Evolutionary conservation across 1,284 basidiomycete species (phyloP).

Genomic region (Boletus subluridellus): DNA sequence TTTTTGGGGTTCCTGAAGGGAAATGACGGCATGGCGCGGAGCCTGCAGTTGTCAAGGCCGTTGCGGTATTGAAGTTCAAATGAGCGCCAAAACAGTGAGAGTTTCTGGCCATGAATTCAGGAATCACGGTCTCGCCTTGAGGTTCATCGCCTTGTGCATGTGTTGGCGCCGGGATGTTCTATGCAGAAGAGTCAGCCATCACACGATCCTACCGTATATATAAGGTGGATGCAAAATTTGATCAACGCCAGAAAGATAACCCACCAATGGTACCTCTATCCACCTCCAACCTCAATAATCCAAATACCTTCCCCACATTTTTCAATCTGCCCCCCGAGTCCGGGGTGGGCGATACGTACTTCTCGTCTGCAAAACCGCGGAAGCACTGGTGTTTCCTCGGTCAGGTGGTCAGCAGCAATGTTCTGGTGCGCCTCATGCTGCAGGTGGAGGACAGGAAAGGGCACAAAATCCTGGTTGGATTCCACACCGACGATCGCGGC

Average conservation of each 20-base stretch:
- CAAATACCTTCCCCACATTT: slow-evolving; percentile 27
- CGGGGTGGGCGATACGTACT: slow-evolving; percentile 16
- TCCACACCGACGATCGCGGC: slow-evolving; percentile 34
- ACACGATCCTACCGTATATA: slow-evolving; percentile 18
- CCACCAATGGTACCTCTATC: slow-evolving; percentile 19
- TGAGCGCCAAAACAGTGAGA: slow-evolving; percentile 5
- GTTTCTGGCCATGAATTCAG: neutral
- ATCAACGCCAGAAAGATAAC: slow-evolving; percentile 1
- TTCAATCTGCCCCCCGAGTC: slow-evolving; percentile 23
- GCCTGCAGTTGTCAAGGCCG: neutral
- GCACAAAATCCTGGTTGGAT: slow-evolving; percentile 26
- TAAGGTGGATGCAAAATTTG: neutral
- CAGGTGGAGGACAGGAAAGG: slow-evolving; percentile 31
- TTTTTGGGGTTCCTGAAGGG: neutral
- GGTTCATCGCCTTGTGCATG: neutral
- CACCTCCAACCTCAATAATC: slow-evolving; percentile 31
- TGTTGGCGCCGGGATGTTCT: slow-evolving; percentile 12
- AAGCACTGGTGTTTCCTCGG: slow-evolving; percentile 34
- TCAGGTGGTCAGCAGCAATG: slow-evolving; percentile 22
- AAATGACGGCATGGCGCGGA: slow-evolving; percentile 15
- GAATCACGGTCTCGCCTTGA: neutral
- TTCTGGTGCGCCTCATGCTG: slow-evolving; percentile 26
- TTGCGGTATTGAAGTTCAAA: neutral
- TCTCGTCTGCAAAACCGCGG: slow-evolving; percentile 25
- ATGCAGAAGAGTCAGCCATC: neutral